Evolutionary conservation across 495 filamentous ascomycete genomes (phyloP).

Genomic region (Tuber magnatum): DNA sequence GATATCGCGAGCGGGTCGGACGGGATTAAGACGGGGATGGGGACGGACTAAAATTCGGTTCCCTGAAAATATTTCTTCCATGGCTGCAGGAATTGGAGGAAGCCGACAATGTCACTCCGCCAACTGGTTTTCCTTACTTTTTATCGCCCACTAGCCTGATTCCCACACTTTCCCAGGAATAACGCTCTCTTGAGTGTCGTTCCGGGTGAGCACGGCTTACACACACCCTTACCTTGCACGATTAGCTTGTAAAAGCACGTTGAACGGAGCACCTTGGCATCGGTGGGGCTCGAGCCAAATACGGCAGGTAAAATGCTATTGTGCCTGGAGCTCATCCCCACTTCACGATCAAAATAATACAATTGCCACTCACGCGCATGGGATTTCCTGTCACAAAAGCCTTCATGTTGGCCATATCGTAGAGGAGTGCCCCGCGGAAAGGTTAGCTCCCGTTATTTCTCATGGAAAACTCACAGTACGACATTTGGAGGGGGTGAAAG

Average conservation of each 20-base stretch:
- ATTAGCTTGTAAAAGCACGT: neutral
- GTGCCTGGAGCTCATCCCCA: neutral
- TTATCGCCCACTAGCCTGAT: neutral
- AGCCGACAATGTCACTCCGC: neutral
- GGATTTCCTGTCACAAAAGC: neutral
- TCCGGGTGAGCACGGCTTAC: neutral
- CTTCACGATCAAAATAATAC: neutral
- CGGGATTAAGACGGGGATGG: neutral
- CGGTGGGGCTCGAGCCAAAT: neutral
- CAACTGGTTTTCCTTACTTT: neutral
- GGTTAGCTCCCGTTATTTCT: neutral
- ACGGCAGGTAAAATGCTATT: neutral
- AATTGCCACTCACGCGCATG: neutral
- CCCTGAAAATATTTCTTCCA: neutral
- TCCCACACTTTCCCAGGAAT: neutral
- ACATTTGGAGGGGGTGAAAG: neutral
- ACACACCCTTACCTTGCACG: neutral
- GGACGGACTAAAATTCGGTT: neutral
- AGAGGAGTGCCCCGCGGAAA: neutral
- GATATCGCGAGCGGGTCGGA: neutral
- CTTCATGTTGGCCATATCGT: neutral
- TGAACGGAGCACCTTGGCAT: neutral
- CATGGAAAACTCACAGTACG: neutral
- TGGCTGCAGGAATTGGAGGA: neutral
- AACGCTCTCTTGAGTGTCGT: neutral